Evolutionary conservation across 2,329 filamentous ascomycete genomes (phyloP), one percentile per base, ranked within the genome.

Genomic region (Pseudogymnoascus sp.): DNA sequence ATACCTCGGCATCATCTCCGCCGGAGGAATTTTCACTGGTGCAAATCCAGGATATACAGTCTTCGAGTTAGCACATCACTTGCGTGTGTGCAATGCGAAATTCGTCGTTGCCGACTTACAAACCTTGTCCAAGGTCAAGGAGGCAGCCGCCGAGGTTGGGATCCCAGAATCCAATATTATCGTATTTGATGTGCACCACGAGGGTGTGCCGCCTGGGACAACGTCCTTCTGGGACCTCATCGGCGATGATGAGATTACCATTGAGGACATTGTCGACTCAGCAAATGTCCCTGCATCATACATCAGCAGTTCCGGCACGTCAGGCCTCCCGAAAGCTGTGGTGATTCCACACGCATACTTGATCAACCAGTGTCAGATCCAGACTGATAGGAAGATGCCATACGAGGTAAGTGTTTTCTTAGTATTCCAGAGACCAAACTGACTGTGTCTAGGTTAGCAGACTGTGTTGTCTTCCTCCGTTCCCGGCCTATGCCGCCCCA

Each of bases 401-500:
- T 79, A 79, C 64, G 73, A 76, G 23, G 80, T 81, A 31, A 86
- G 90, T 9, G 93, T 89, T 4, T 12, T n/a, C 3, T 18, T 16
- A 12, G 1, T 56, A 89, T 66, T 93, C 93, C 71, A 82, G 85
- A 67, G n/a, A 56, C n/a, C 7, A 34, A 2, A 14, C 49, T 56
- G 28, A 56, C 49, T 56, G 11, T 56, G 18, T 75, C 65, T 67
- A 75, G 42, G 75, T 78, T 5, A 69, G 78, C 12, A 85, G 89
- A 64, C 70, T 84, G 7, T 76, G 80, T 65, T 79, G 75, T 62
- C 76, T 82, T 28, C 81, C 80, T 11, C 79, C 82, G 73, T 84
- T 84, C 68, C 82, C 84, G 69, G 75, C 93, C 7, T 87, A 86
- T 70, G 89, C 91, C 73, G 77, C 95, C 18, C 91, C 91, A 0